Percentiles rank a stretch among this genome's conserved stretches.
These are phyloP conservation scores for Ceriops decandra DNA, from an alignment of 345 rosid genomes.

Conservation along the genomic window DNA sequence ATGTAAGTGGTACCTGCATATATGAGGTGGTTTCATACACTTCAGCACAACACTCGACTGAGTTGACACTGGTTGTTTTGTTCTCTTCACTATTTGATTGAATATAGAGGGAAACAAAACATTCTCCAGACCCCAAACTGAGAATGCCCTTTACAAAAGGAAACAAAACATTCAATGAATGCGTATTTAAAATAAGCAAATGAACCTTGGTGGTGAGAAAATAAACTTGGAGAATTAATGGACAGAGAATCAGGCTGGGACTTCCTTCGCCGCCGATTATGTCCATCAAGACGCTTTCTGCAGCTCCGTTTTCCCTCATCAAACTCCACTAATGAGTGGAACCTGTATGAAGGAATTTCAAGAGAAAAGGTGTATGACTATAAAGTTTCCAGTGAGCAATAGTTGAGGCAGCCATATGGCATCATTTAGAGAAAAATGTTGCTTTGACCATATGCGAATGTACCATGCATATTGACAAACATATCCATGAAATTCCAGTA, in stretches of 20 bases:
- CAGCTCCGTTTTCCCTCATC: conserved; percentile 80
- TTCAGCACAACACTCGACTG: background rate
- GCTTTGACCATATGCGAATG: no score
- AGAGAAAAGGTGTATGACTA: background rate
- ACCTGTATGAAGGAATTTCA: conserved; percentile 32
- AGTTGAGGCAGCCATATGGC: no score
- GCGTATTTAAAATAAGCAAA: background rate
- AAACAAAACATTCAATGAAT: background rate
- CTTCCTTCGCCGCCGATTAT: conserved; percentile 68
- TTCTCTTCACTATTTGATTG: background rate
- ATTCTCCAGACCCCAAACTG: background rate
- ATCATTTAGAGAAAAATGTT: no score
- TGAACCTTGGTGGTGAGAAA: conserved; percentile 46
- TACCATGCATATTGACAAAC: no score
- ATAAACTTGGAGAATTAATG: conserved; percentile 38
- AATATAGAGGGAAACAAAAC: background rate
- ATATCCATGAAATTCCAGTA: no score
- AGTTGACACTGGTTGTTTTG: background rate
- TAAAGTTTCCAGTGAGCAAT: no score
- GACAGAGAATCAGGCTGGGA: conserved; percentile 51
- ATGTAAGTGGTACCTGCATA: conserved; percentile 43
- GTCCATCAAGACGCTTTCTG: conserved; percentile 77
- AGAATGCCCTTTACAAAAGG: no score
- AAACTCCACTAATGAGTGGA: conserved; percentile 67
- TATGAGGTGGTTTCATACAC: background rate